Base-by-base conservation (phyloP, 2,329 filamentous ascomycete genomes). In the Pseudocercospora cruenta region DNA sequence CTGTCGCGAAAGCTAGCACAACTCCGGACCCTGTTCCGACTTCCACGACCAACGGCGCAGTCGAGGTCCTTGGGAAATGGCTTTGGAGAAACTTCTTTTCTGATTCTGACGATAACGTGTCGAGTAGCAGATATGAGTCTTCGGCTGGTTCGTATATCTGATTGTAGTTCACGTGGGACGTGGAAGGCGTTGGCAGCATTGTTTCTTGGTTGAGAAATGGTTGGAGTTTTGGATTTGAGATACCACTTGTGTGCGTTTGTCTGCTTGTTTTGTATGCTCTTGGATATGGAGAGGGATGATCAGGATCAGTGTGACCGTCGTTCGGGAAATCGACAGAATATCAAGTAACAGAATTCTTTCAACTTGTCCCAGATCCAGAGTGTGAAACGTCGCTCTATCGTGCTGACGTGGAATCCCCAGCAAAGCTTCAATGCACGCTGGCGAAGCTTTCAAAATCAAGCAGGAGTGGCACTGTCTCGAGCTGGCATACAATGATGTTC, bases 101-200 rank as follows among this genome's bases (percentile, higher is more conserved):
- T 1, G 85, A 78, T 0, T 83, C 66, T 1, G 89, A 90, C 0
- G 94, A 94, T 53, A 99, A 86, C 0, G 94, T 96, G 81, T 99
- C 94, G 31, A 99, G 87, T 58, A 99, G 86, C 53, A 99, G 87
- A 77, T 93, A 99, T 4, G 94, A 97, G 82, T 99, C 95, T 80
- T 99, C 95, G 10, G 94, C 91, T 39, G 95, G 95, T 77, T 97
- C 94, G 81, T 99, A 99, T 72, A 98, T 90, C 63, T 90, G 88
- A 78, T 92, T 87, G 80, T 94, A 96, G 62, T 90, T 87, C 66
- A 98, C 92, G 81, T 99, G 95, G 22, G 91, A 91, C 2, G 95
- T 99, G 65, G 92, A 92, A 14, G 95, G 95, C 0, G 95, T 99
- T 9, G 94, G 94, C 28, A 99, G 87, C 94, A 97, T 97, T 31